Conservation (phyloP, 2,329 filamentous ascomycete species). For the Beauveria asiatica region DNA sequence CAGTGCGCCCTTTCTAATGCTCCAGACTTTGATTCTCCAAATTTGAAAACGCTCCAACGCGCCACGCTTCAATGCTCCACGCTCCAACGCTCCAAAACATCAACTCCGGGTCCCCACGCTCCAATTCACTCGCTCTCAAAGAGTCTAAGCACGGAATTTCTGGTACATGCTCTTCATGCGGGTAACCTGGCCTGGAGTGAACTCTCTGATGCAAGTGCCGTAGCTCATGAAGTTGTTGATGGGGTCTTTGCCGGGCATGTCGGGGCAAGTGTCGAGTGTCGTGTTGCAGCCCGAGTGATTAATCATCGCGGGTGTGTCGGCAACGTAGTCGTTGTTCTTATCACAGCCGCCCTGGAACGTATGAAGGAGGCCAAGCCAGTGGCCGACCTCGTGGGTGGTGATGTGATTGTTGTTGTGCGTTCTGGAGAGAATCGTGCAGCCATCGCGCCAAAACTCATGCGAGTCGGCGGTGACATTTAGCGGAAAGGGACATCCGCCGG, state of each 20-base stretch:
- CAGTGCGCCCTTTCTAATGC: neutral
- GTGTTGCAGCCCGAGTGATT: conserved; percentile 6
- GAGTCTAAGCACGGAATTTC: neutral
- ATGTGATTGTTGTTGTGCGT: conserved; percentile 26
- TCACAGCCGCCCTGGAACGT: conserved; percentile 29
- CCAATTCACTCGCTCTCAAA: neutral
- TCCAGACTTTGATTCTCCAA: neutral
- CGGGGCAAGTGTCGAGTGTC: conserved; percentile 5
- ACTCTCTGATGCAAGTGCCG: conserved; percentile 9
- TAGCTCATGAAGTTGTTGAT: conserved; percentile 15
- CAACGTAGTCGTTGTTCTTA: conserved; percentile 17
- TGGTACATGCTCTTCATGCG: conserved; percentile 11
- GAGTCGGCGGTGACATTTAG: conserved; percentile 14
- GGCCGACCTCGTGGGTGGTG: conserved; percentile 28
- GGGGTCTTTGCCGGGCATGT: conserved; percentile 10
- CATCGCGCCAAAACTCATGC: conserved; percentile 25
- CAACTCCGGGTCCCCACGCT: neutral
- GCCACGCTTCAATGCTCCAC: neutral
- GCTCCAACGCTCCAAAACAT: neutral
- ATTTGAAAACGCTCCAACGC: neutral
- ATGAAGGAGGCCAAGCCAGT: conserved; percentile 34
- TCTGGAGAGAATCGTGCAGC: conserved; percentile 28
- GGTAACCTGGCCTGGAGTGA: conserved; percentile 10
- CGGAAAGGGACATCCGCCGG: conserved; percentile 40
- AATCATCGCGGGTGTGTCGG: conserved; percentile 18